Base-by-base conservation (phyloP, 1,284 basidiomycete genomes). In the Wallemia mellicola region DNA sequence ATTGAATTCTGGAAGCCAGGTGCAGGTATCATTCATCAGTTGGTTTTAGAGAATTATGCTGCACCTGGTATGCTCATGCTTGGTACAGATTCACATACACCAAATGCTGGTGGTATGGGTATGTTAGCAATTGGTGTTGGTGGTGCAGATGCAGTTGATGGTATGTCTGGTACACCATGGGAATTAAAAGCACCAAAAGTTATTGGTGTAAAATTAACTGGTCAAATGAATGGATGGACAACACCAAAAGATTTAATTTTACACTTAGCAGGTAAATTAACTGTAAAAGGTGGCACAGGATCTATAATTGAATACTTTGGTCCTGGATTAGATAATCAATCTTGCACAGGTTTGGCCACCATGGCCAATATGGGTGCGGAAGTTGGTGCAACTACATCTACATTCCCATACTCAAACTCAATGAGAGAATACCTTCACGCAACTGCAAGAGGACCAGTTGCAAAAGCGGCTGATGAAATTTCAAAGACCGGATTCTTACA, bases 321-420 rank as follows among this genome's bases (percentile, higher is more conserved):
- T 5, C 81, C 87, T n/a, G 92, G 92, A 24, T 86, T 98, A 11
- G 76, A 76, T 61, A 76, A 76, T 59, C 88, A 95, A 66, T 94
- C 91, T 26, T 95, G 91, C 68, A 98, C 94, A 62, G 91, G 87
- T 64, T 72, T 95, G 59, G 89, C 91, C 0, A 96, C 89, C 2
- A 84, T 95, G 62, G 83, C 86, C 60, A 96, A 96, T 72, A 99
- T 98, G 94, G 94, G 94, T 61, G 94, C 94, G 24, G 94, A 99
- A 74, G 88, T 98, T 26, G 94, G 94, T 57, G 94, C 94, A 5
- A 99, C 94, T 1, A 96, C 94, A 0, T 92, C 88, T 1, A 88
- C 86, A 1, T 99, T 99, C 77, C 91, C 91, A 15, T 98, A 95
- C 72, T 89, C 87, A 5, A 15, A 66, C 61, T 79, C 79, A 65